Evolutionary conservation across 2,329 filamentous ascomycete genomes (phyloP), one percentile per base, ranked within the genome.

Genomic region (Trichoderma sp.): DNA sequence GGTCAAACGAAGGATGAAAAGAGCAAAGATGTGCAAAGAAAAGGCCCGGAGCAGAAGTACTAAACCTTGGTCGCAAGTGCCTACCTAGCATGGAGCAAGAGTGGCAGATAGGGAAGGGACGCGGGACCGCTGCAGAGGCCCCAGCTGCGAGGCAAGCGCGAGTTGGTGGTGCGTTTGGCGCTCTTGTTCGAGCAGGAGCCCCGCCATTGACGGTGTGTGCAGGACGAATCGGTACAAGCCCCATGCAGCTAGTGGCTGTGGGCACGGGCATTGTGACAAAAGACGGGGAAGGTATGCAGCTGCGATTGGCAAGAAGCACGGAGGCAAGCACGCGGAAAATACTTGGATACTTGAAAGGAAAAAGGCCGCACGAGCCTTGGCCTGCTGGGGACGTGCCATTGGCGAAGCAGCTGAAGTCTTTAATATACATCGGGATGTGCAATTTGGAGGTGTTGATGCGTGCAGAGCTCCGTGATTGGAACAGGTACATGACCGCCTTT

Each of bases 1-100:
- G 69, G 65, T 21, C 59, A 56, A 65, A 60, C 21, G 60, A 62
- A 50, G 68, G 77, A 75, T 78, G 75, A 76, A 77, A 77, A 69
- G 72, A 77, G 77, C 24, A 78, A 77, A 75, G 76, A 77, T 77
- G 75, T 75, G 72, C 72, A 75, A 27, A 24, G 41, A 53, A 75
- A 76, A 75, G 27, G 21, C 50, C 31, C 53, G 68, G 59, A 72
- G 68, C 29, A 62, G 29, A 18, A 31, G 56, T 18, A 63, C 29
- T 35, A 63, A n/a, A 18, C 16, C 41, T 33, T 35, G 29, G 60
- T 63, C 60, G 60, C 60, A 33, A 35, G 68, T 53, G 33, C 41
- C 24, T 29, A 33, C 35, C 14, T 41, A n/a, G 38, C n/a, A 35
- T 31, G 69, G 38, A 53, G 69, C 38, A 62, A 62, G 24, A 53